Base-by-base conservation (phyloP, 148 eudicot species). In the Rheum nobile region DNA sequence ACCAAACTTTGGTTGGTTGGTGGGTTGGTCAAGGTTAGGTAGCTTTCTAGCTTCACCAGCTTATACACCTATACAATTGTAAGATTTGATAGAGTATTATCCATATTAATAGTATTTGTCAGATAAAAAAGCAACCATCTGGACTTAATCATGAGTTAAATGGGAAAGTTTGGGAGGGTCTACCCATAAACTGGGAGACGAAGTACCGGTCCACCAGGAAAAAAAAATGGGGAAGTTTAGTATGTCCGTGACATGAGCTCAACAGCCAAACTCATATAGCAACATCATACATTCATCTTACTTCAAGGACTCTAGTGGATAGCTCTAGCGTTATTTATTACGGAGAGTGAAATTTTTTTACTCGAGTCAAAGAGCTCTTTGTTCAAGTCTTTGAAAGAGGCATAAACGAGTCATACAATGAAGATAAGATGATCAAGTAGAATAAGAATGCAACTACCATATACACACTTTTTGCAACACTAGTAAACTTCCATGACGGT, bases 11-110 rank as follows among this genome's bases (percentile, higher is more conserved):
- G 34, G 32, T 59, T 59, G 34, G 32, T 59, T 65, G 41, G 70
- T 65, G 39, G 70, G 32, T 32, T 65, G 70, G 70, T 65, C 70
- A 65, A 63, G 37, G 38, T 63, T 31, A 31, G 39, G 39, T 63
- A 32, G 38, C 69, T 13, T 59, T 59, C 8, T 48, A 48, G 55
- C 55, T 8, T 8, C 61, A 54, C 26, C 29, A 16, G 54, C 54
- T 48, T 16, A 48, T 2, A 54, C 61, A 54, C 29, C 26, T 63
- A 26, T 28, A 59, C 34, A 63, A 31, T 29, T 13, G 21, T 6
- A 63, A 63, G 67, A 57, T 26, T 57, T 26, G 31, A 28, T 26
- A 2, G 34, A 12, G 8, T 48, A 48, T 48, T 17, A 17, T 17
- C n/a, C n/a, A n/a, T n/a, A n/a, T 48, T 42, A n/a, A n/a, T n/a